These are phyloP conservation scores for Kwoniella shivajii DNA, from an alignment of 1,284 basidiomycete genomes.

Conservation along the genomic window DNA sequence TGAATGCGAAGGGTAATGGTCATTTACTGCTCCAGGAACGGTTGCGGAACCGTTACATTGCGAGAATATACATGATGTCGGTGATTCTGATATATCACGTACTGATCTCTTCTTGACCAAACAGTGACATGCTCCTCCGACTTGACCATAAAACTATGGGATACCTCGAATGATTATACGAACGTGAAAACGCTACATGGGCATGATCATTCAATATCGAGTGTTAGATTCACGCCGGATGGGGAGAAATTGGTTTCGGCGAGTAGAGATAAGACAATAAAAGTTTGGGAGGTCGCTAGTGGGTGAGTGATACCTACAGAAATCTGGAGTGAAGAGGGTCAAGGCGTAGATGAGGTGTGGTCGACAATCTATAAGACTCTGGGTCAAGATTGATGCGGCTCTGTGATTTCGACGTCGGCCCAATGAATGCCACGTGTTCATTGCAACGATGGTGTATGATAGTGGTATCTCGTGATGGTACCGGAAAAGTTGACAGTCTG, in stretches of 20 bases:
- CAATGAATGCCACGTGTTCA: no score
- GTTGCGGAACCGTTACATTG: no score
- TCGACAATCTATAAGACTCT: no score
- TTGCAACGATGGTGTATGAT: no score
- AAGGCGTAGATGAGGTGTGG: no score
- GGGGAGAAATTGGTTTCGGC: slow-evolving; percentile 81
- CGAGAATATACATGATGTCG: no score
- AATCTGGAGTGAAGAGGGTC: not conserved
- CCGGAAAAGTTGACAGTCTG: not conserved
- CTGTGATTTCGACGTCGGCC: no score
- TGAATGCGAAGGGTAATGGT: no score
- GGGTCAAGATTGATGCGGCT: no score
- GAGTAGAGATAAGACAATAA: slow-evolving; percentile 81
- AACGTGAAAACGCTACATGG: slow-evolving; percentile 83
- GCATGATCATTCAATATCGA: slow-evolving; percentile 87
- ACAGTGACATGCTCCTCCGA: slow-evolving; percentile 86
- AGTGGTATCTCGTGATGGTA: no score
- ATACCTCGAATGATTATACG: slow-evolving; percentile 83
- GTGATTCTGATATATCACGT: not conserved
- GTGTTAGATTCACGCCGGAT: slow-evolving; percentile 78
- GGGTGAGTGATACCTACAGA: slow-evolving; percentile 60
- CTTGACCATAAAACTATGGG: slow-evolving; percentile 89
- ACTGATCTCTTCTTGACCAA: no score
- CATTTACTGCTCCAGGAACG: no score
- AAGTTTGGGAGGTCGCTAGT: slow-evolving; percentile 81